Evolutionary conservation across 768 basidiomycete genomes (phyloP).

Genomic region (Pleurotus citrinopileatus): DNA sequence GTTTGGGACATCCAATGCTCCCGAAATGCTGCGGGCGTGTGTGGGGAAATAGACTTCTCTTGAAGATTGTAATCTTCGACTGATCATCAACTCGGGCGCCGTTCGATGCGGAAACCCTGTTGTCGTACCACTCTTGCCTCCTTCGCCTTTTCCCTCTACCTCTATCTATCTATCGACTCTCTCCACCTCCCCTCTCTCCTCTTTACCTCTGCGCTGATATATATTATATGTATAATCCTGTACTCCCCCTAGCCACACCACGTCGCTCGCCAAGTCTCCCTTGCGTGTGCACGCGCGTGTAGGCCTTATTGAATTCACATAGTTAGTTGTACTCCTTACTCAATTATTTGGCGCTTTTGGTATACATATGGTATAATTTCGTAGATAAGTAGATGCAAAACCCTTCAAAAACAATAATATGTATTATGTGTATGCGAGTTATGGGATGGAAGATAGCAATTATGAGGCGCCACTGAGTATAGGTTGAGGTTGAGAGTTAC

Average conservation of each 20-base stretch:
- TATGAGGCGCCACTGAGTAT: background rate
- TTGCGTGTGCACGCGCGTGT: no score
- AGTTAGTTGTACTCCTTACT: no score
- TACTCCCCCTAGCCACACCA: no score
- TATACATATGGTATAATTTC: background rate
- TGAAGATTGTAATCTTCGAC: background rate
- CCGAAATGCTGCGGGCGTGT: background rate
- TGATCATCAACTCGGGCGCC: background rate
- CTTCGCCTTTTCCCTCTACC: background rate
- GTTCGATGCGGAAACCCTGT: background rate
- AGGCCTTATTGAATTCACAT: no score
- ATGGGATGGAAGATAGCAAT: no score
- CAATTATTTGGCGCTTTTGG: no score
- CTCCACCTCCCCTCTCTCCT: no score
- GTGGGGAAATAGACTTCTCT: background rate
- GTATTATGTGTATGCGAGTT: conserved; percentile 1
- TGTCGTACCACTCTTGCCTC: background rate
- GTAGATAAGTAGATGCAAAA: conserved; percentile 1
- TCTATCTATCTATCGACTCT: no score
- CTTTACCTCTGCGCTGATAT: conserved; percentile 3
- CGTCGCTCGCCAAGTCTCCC: no score
- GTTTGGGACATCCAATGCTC: no score
- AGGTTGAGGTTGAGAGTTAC: background rate
- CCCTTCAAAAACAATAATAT: conserved; percentile 4
- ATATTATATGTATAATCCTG: conserved; percentile 6